Evolutionary conservation across 306 rosid genomes (phyloP).

Genomic region (Ormosia emarginata): DNA sequence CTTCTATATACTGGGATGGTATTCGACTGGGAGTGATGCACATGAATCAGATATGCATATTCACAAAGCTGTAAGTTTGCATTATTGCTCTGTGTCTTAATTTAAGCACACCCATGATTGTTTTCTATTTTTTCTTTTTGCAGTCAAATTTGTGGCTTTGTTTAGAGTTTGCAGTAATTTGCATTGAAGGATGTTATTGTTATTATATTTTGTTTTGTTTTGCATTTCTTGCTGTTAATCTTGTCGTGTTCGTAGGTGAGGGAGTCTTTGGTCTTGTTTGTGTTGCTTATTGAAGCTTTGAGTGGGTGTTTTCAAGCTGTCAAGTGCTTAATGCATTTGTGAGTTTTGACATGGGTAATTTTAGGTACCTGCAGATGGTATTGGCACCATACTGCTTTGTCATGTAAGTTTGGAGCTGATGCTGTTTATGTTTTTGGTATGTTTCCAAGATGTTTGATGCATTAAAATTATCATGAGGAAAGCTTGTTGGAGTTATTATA

Average conservation of each 20-base stretch:
- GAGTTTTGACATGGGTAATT: background rate
- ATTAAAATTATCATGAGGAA: background rate
- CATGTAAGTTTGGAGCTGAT: background rate
- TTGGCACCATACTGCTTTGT: background rate
- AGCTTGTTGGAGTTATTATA: background rate
- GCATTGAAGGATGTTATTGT: background rate
- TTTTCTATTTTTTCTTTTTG: background rate
- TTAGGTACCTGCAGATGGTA: background rate
- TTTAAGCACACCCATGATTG: background rate
- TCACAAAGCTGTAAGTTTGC: constrained; percentile 76
- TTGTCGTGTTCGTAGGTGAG: background rate
- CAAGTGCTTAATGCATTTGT: background rate
- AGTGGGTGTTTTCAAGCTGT: background rate
- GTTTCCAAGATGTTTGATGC: background rate
- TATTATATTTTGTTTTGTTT: background rate
- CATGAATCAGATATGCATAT: constrained; percentile 85
- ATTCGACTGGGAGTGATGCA: constrained; percentile 91
- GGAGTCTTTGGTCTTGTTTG: background rate
- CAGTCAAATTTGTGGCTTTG: background rate
- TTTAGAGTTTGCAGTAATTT: background rate
- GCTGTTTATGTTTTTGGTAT: background rate
- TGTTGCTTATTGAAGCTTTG: background rate
- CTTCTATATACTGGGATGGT: constrained; percentile 94
- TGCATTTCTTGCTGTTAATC: background rate
- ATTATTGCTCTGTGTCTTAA: background rate